Conservation (phyloP, 352 stramenopile genomes). For the Phytophthora palmivora region DNA sequence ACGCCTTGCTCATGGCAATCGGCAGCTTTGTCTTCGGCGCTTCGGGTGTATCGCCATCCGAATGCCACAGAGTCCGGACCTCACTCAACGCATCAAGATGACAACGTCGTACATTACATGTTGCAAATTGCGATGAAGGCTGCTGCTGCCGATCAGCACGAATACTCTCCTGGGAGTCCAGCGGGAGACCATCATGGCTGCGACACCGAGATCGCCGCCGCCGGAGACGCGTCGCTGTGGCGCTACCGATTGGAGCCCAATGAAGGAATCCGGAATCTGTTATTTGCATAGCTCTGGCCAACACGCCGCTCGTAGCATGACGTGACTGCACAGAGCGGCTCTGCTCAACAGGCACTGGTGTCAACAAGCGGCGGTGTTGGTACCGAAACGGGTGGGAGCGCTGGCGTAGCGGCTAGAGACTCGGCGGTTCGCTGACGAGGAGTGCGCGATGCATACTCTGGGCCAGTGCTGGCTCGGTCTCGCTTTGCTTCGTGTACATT, state of each 20-base stretch:
- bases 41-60: slow-evolving; percentile 34
- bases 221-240: slow-evolving; percentile 9
- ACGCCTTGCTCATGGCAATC: slow-evolving; percentile 20
- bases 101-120: neutral
- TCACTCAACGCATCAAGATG: slow-evolving; percentile 20
- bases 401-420: slow-evolving; percentile 36
- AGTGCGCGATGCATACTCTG: slow-evolving; percentile 7
- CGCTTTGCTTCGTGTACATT: slow-evolving; percentile 11
- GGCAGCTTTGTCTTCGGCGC: slow-evolving; percentile 19
- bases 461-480: neutral
- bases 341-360: slow-evolving; percentile 29
- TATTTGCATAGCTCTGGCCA: slow-evolving; percentile 40
- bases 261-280: slow-evolving; percentile 26
- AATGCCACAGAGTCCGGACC: slow-evolving; percentile 20
- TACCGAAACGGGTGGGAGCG: slow-evolving; percentile 24
- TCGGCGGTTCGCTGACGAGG: slow-evolving; percentile 27
- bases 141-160: too few species aligned
- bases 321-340: slow-evolving; percentile 24
- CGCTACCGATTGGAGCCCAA: slow-evolving; percentile 18
- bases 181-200: slow-evolving; percentile 19
- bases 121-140: too few species aligned
- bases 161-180: too few species aligned
- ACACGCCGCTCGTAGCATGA: slow-evolving; percentile 16
- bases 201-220: slow-evolving; percentile 15
- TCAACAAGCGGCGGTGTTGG: slow-evolving; percentile 35